A percentile compares a stretch with the other conserved stretches of the same genome.
Conservation (phyloP, 306 rosid genomes). For the Calophaca sinica region DNA sequence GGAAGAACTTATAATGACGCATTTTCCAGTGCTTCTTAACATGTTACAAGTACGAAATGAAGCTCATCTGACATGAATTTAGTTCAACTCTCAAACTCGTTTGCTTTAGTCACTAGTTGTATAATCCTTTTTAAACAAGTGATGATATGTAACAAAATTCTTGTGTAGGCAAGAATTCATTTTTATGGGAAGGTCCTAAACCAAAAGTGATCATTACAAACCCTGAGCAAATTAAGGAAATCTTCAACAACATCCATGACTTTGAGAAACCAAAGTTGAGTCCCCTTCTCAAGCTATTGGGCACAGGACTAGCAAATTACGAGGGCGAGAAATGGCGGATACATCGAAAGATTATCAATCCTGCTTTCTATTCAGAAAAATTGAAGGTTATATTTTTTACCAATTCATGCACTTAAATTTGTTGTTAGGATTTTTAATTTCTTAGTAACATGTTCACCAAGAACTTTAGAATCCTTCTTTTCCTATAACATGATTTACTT, state of each 20-base stretch:
- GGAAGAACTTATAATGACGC: no score
- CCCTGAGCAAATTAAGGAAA: conserved; percentile 52
- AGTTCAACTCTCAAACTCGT: no score
- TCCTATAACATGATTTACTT: not conserved
- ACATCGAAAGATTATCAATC: conserved; percentile 60
- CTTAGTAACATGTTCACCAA: no score
- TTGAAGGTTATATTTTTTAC: conserved; percentile 52
- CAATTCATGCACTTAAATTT: no score
- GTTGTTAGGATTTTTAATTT: not conserved
- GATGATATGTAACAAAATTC: not conserved
- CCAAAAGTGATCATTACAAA: conserved; percentile 55
- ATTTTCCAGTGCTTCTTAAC: no score
- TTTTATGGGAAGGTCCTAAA: conserved; percentile 44
- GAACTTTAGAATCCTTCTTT: no score
- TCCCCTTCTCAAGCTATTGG: conserved; percentile 42
- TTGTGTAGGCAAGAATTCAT: conserved; percentile 19
- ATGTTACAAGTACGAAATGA: no score
- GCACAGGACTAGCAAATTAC: conserved; percentile 28
- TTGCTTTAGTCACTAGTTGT: no score
- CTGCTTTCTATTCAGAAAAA: conserved; percentile 56
- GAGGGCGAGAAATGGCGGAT: conserved; percentile 60
- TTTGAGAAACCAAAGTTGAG: conserved; percentile 40
- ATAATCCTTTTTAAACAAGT: no score
- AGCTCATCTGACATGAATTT: no score
- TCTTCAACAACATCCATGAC: conserved; percentile 34